Conservation (phyloP, 305 asterid genomes). For the Fraxinus greggii region DNA sequence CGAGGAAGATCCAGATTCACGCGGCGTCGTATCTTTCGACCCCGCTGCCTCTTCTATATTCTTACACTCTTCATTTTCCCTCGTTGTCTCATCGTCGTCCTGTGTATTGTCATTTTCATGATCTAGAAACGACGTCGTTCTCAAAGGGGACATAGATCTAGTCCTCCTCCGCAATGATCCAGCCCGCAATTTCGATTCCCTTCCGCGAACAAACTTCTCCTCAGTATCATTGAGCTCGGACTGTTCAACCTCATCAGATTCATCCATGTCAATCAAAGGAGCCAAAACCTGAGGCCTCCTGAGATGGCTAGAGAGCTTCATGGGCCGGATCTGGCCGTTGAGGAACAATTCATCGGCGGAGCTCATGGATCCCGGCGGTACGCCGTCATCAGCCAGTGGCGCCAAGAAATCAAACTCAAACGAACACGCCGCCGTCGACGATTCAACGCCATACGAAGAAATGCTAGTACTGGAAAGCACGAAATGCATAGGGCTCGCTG, state of each 20-base stretch:
- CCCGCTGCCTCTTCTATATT: slow-evolving; percentile 15
- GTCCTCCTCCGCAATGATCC: slow-evolving; percentile 77
- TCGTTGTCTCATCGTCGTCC: slow-evolving; percentile 17
- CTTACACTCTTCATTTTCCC: neutral
- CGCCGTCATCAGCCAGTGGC: slow-evolving; percentile 39
- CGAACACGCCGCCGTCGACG: slow-evolving; percentile 23
- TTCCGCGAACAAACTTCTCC: slow-evolving; percentile 37
- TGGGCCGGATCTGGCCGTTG: slow-evolving; percentile 96
- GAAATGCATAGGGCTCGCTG: slow-evolving; percentile 88
- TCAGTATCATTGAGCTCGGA: slow-evolving; percentile 20
- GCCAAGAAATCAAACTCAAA: slow-evolving; percentile 76
- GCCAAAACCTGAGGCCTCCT: slow-evolving; percentile 55
- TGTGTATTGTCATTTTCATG: neutral
- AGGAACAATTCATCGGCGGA: slow-evolving; percentile 86
- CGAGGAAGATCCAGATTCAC: slow-evolving; percentile 45
- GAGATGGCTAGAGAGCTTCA: slow-evolving; percentile 72
- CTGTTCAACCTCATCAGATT: slow-evolving; percentile 39
- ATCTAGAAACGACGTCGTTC: slow-evolving; percentile 38
- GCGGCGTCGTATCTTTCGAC: slow-evolving; percentile 45
- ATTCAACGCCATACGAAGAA: neutral
- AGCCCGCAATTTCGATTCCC: slow-evolving; percentile 58
- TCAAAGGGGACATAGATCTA: slow-evolving; percentile 84
- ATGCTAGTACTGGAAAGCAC: slow-evolving; percentile 34
- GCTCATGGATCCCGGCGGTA: slow-evolving; percentile 57
- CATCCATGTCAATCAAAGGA: slow-evolving; percentile 46